phyloP scores from a whole-genome alignment of 768 basidiomycete genomes.

The Leucocoprinus sp. region DNA sequence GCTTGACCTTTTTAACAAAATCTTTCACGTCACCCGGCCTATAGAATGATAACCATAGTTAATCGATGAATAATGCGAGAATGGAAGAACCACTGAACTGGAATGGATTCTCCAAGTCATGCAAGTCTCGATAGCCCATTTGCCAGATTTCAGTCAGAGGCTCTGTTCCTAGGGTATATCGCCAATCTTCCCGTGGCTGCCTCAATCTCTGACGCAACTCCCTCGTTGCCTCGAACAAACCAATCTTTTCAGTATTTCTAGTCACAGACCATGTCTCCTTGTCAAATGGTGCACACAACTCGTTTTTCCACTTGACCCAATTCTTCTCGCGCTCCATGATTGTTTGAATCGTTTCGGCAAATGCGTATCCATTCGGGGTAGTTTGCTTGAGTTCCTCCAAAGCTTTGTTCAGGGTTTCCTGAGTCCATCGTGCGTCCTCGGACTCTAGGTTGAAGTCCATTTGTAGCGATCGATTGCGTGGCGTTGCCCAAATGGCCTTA shows the following conservation, averaged over 20 bases:
- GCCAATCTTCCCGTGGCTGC: constrained; percentile 52
- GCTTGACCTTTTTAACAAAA: constrained; percentile 63
- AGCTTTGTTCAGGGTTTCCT: constrained; percentile 54
- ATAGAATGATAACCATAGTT: not conserved
- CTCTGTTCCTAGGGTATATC: constrained; percentile 57
- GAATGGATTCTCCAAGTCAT: constrained; percentile 58
- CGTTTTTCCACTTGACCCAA: constrained; percentile 89
- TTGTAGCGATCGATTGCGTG: constrained; percentile 71
- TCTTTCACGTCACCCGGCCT: constrained; percentile 71
- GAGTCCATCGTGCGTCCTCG: constrained; percentile 66
- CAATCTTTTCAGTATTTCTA: constrained; percentile 40
- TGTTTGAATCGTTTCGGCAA: constrained; percentile 62
- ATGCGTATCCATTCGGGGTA: constrained; percentile 66
- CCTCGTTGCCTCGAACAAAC: constrained; percentile 56
- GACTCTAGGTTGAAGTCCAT: constrained; percentile 75
- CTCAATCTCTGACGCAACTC: constrained; percentile 44
- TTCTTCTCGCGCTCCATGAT: constrained; percentile 81
- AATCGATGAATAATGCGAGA: constrained; percentile 6
- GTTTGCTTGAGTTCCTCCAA: constrained; percentile 62
- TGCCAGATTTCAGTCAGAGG: constrained; percentile 78
- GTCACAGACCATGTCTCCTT: constrained; percentile 54
- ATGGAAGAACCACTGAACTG: constrained; percentile 35
- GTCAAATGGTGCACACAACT: constrained; percentile 72
- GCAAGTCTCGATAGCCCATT: constrained; percentile 62
- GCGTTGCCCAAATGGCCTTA: constrained; percentile 51